Evolutionary conservation across 2,329 filamentous ascomycete genomes (phyloP), one percentile per base, ranked within the genome.

Genomic region (Sarocladiaceae sp.): DNA sequence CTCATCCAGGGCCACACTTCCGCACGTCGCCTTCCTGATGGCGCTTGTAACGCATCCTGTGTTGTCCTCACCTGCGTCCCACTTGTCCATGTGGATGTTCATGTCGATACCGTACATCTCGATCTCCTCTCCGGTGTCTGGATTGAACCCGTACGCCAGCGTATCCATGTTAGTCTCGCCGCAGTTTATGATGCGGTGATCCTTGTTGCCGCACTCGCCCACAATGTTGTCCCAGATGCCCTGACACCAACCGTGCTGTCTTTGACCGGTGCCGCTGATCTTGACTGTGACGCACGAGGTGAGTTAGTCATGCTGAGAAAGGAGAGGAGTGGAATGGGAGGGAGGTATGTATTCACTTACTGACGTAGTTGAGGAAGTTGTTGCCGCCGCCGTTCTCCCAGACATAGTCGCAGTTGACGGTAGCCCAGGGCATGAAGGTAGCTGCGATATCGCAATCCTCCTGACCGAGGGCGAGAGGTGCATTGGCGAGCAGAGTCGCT

Each of bases 71-170:
- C 32, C 32, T 7, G 12, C 13, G 3, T 15, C 6, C 37, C 37
- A 41, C 18, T 24, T 41, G 37, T 41, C 16, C 37, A 23, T 21
- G 37, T 20, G 37, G 37, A 41, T 13, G 37, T 41, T 34, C 7
- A 34, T 7, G 32, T 34, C 16, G 32, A 34, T 34, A 19, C 32
- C 32, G 32, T 10, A 34, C 32, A 34, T n/a, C 32, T n/a, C 12
- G 15, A 34, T 34, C 32, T 34, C 32, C 15, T 34, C 12, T 19
- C 32, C 32, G 9, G 32, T 34, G 7, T 19, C 32, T 19, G 9
- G 7, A 15, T 34, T 19, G 15, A 34, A 34, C 12, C 32, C 32
- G 12, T 19, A 34, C 16, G 12, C 32, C 12, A 34, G 32, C 15
- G 32, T 34, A 7, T 34, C 16, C 15, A 16, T 7, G 32, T 34